Base-by-base conservation (phyloP, 176 grass and related monocot genomes). In the Thinopyrum elongatum region DNA sequence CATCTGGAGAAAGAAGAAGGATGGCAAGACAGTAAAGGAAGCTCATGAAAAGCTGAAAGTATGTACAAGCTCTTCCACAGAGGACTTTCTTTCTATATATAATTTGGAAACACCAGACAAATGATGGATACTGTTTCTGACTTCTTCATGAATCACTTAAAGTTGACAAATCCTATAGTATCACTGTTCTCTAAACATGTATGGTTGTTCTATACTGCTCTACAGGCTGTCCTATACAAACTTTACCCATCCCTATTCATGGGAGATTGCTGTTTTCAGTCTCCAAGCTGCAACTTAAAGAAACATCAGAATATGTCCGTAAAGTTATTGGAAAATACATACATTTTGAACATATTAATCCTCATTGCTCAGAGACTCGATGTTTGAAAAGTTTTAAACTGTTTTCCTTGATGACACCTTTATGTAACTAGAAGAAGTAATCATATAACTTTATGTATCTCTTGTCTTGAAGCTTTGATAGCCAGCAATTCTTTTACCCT, bases 1-100 rank as follows among this genome's bases (percentile, higher is more conserved):
- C 65, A 97, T 88, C 78, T 97, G 94, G 94, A 97, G 89, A 70
- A 94, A 97, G 87, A 97, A 94, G 76, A 94, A 94, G 76, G 94
- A 97, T 75, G 94, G 92, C 78, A 97, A 92, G 64, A 97, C 94
- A 70, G 87, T 97, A 42, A 97, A 94, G 76, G 94, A 97, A 94
- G 94, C 94, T 70, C 94, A 97, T 66, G 94, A 97, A 83, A 97
- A 93, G 82, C 85, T 97, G 15, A 97, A 97, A 92, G 89, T 89
- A 12, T 87, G 81, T 75, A 76, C 27, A 49, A 67, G 9, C 71
- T 85, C 62, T 88, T 83, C 57, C 17, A 14, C 55, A n/a, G 42
- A 57, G 23, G 58, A 25, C 21, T 62, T 62, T 9, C 26, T 87
- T 76, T 51, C 6, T 26, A 35, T 49, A 70, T 47, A 10, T 23